A percentile compares a stretch with the other conserved stretches of the same genome.
phyloP scores from a whole-genome alignment of 495 filamentous ascomycete genomes.

The Thermochaetoides thermophila region DNA sequence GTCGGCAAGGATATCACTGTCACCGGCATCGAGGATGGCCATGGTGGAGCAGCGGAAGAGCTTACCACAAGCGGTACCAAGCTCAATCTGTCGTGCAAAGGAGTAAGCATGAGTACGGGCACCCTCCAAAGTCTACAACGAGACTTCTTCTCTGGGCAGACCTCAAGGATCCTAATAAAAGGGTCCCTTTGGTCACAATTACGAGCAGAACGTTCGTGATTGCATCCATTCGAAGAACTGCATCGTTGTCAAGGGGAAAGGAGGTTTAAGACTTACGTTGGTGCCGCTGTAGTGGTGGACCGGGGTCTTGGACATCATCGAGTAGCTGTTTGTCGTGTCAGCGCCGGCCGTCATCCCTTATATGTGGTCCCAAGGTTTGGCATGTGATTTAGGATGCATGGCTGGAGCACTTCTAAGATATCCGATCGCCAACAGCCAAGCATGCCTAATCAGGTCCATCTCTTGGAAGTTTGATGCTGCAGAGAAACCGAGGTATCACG shows the following conservation, averaged over 20 bases:
- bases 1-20: constrained; percentile 85
- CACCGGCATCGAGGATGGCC: constrained; percentile 91
- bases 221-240: constrained; percentile 5
- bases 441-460: too few species aligned
- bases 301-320: constrained; percentile 82
- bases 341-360: constrained; percentile 17
- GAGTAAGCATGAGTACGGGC: constrained; percentile 37
- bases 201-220: constrained; percentile 2
- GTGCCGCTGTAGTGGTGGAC: constrained; percentile 95
- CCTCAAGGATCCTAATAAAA: constrained; percentile 17
- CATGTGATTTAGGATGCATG: too few species aligned
- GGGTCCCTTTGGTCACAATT: constrained; percentile 4
- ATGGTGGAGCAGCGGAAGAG: constrained; percentile 70
- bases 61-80: constrained; percentile 60
- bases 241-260: constrained; percentile 1
- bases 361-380: too few species aligned
- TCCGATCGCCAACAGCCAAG: too few species aligned
- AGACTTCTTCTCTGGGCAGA: constrained; percentile 69
- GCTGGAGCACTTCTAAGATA: too few species aligned
- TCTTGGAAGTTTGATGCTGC: too few species aligned
- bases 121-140: constrained; percentile 71
- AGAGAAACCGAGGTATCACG: background rate
- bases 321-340: constrained; percentile 34
- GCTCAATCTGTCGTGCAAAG: constrained; percentile 58
- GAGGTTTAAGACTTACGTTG: constrained; percentile 67